A percentile compares a stretch with the other conserved stretches of the same genome.
phyloP scores from a whole-genome alignment of 176 grass and related monocot species.

The Poa annua region DNA sequence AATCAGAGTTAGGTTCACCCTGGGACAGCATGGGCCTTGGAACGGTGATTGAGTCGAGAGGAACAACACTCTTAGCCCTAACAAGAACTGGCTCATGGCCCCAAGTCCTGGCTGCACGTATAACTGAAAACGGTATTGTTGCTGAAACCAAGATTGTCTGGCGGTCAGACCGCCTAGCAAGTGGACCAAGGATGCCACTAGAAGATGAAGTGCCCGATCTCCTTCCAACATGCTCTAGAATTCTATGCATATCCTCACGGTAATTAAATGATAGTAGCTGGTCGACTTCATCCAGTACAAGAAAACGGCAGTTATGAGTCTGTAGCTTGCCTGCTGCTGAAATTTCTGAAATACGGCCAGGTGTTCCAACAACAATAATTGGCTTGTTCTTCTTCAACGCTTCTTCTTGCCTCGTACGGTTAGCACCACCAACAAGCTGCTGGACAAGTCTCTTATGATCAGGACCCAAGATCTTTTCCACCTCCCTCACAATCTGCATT shows the following conservation, averaged over 20 bases:
- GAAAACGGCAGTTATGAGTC: slow-evolving; percentile 76
- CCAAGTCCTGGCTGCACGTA: slow-evolving; percentile 89
- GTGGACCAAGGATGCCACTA: slow-evolving; percentile 71
- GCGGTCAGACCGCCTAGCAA: slow-evolving; percentile 72
- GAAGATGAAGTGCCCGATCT: slow-evolving; percentile 55
- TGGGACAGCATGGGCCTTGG: slow-evolving; percentile 50
- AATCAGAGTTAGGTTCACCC: slow-evolving; percentile 34
- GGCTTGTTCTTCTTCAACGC: slow-evolving; percentile 94
- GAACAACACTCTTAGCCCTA: slow-evolving; percentile 78
- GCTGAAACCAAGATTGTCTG: slow-evolving; percentile 93
- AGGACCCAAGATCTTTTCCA: slow-evolving; percentile 75
- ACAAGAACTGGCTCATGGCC: slow-evolving; percentile 79
- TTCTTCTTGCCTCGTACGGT: slow-evolving; percentile 89
- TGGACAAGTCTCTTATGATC: slow-evolving; percentile 83
- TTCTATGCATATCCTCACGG: slow-evolving; percentile 93
- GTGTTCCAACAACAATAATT: slow-evolving; percentile 81
- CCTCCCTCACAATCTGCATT: slow-evolving; percentile 96
- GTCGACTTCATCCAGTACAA: slow-evolving; percentile 96
- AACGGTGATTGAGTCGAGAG: slow-evolving; percentile 65
- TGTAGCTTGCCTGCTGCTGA: slow-evolving; percentile 90
- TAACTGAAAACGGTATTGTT: slow-evolving; percentile 90
- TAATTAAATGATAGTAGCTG: slow-evolving; percentile 95
- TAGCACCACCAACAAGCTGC: slow-evolving; percentile 91
- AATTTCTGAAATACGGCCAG: slow-evolving; percentile 91
- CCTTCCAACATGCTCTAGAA: slow-evolving; percentile 91